Evolutionary conservation across 345 rosid species (phyloP), one percentile per base, ranked within the genome.

Genomic region (Citrus trifoliata): DNA sequence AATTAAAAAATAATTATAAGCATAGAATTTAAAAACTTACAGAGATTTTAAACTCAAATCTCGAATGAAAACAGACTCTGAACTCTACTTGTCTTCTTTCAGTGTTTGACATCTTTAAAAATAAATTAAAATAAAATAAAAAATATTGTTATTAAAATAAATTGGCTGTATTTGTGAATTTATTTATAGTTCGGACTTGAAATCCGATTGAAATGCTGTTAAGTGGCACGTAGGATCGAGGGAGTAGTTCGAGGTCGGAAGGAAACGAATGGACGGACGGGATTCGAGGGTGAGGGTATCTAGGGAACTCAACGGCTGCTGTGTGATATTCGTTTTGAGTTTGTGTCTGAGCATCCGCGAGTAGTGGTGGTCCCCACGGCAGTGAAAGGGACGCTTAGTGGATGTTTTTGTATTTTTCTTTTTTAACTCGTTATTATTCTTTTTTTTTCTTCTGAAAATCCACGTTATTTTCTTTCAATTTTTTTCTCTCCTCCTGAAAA

Each of bases 181-280:
- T 7, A 59, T 40, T 74, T 62, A 75, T 65, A 28, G 0, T 51
- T 24, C 92, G 96, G 93, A 94, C 88, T 84, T 85, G 87, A 90
- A 89, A 87, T 75, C 80, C 90, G 87, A 93, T 91, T 92, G 77
- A 92, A 90, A 88, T 80, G 84, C 83, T 64, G 79, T 89, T 87
- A 81, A 90, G 67, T 86, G 88, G 88, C 95, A 89, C 86, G 87
- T 89, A 51, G 74, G 83, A 82, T 32, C 68, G 48, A 30, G 21
- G 60, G 46, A 37, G 73, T 56, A 40, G 73, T 63, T 79, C 61
- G 67, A 70, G 73, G 40, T 35, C 53, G 51, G 68, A n/a, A n/a
- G n/a, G n/a, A 63, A 46, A 28, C 0, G 3, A 10, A 79, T 82
- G 70, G 79, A 86, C 94, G 94, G 89, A 19, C 30, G n/a, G 16